phyloP scores from a whole-genome alignment of 768 basidiomycete species.

The Auricularia sp. region DNA sequence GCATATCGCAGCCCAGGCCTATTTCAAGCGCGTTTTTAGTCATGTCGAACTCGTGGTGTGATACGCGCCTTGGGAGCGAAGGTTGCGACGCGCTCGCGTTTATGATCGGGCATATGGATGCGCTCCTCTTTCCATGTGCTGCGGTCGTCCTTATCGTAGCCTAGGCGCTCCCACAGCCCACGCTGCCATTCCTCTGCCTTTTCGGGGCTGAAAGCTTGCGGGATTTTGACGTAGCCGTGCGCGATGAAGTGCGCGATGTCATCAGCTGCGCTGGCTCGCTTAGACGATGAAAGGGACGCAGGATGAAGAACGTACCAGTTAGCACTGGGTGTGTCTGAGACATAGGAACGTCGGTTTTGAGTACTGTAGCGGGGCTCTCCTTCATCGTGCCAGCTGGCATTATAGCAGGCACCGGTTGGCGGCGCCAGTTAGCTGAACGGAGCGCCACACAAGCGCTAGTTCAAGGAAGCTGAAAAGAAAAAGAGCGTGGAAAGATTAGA shows the following conservation, averaged over 20 bases:
- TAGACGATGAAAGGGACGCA: no score
- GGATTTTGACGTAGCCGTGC: constrained; percentile 44
- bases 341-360: no score
- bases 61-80: constrained; percentile 41
- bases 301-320: background rate
- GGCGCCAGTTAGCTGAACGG: no score
- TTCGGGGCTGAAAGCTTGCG: constrained; percentile 41
- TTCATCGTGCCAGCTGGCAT: no score
- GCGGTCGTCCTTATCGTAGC: constrained; percentile 38
- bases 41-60: background rate
- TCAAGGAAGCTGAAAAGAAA: no score
- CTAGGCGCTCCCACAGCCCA: constrained; percentile 42
- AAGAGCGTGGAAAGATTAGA: no score
- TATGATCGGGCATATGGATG: constrained; percentile 46
- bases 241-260: constrained; percentile 46
- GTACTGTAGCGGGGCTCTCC: no score
- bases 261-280: constrained; percentile 13
- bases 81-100: constrained; percentile 31
- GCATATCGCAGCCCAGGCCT: constrained; percentile 52
- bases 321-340: no score
- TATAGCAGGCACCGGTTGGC: no score
- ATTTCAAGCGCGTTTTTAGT: background rate
- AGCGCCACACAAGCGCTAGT: no score
- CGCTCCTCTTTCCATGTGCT: constrained; percentile 41
- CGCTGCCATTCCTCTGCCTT: constrained; percentile 39